These are phyloP conservation scores for Phoenix roebelenii DNA, from an alignment of 176 grass and related monocot species.

Conservation along the genomic window DNA sequence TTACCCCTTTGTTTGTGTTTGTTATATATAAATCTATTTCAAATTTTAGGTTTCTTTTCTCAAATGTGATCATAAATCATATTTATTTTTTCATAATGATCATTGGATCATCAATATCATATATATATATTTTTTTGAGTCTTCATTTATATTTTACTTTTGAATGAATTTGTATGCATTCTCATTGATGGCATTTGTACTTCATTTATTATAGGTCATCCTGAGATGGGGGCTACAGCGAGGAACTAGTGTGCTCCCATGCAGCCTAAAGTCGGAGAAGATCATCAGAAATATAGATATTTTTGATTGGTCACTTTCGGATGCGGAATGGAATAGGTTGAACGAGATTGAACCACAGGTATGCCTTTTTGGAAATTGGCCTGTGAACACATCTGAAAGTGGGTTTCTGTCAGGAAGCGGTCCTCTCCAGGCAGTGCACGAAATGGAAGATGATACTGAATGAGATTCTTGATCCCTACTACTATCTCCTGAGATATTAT, in stretches of 20 bases:
- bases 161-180: not conserved
- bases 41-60: too few relatives aligned
- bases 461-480: not conserved
- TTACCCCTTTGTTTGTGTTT: too few relatives aligned
- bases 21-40: too few relatives aligned
- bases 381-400: slow-evolving; percentile 20
- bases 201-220: slow-evolving; percentile 20
- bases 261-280: slow-evolving; percentile 38
- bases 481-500: too few relatives aligned
- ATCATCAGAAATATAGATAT: slow-evolving; percentile 38
- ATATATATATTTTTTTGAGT: not conserved
- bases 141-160: not conserved
- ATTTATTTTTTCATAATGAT: too few relatives aligned
- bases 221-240: slow-evolving; percentile 38
- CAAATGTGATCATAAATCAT: too few relatives aligned
- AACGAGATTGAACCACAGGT: slow-evolving; percentile 33
- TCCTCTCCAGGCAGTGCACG: slow-evolving; percentile 36
- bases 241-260: slow-evolving; percentile 35
- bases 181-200: slow-evolving; percentile 3
- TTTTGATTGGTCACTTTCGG: slow-evolving; percentile 34
- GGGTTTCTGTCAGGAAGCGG: slow-evolving; percentile 24
- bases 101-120: not conserved
- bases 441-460: slow-evolving; percentile 33
- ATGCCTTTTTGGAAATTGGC: slow-evolving; percentile 31
- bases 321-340: slow-evolving; percentile 30